Conservation (phyloP, 352 stramenopile genomes). For the Globisporangium middletonii region DNA sequence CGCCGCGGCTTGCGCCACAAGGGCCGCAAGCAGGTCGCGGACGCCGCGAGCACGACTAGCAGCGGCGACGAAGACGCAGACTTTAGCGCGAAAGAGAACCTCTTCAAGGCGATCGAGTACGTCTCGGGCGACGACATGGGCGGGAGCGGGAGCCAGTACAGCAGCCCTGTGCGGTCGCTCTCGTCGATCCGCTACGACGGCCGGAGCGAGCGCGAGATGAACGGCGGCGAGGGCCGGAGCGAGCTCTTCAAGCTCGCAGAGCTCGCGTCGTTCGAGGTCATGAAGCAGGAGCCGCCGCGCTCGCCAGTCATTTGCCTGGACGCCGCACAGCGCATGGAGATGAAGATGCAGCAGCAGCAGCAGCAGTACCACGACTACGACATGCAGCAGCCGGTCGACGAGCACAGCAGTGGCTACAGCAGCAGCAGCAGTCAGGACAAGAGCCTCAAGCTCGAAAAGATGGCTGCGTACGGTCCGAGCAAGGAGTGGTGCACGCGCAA, state of each 20-base stretch:
- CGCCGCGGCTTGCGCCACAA: conserved; percentile 74
- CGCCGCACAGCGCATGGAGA: conserved; percentile 1
- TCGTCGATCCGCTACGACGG: conserved; percentile 15
- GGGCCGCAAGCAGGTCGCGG: conserved; percentile 55
- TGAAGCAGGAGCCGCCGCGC: conserved; percentile 49
- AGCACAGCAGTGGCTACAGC: not conserved
- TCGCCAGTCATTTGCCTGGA: conserved; percentile 9
- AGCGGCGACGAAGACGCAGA: conserved; percentile 38
- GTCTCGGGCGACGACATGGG: conserved; percentile 48
- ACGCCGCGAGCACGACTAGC: conserved; percentile 21
- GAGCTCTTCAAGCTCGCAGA: conserved; percentile 74
- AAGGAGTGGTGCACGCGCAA: conserved; percentile 56
- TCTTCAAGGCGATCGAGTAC: conserved; percentile 62
- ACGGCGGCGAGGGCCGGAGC: conserved; percentile 21
- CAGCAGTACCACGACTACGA: conserved; percentile 7
- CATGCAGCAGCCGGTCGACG: conserved; percentile 10
- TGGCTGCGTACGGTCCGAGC: conserved; percentile 17
- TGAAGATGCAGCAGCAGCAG: conserved; percentile 6
- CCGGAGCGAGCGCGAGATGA: conserved; percentile 17
- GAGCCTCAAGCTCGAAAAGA: conserved; percentile 16
- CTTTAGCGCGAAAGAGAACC: conserved; percentile 46
- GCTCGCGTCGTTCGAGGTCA: conserved; percentile 68
- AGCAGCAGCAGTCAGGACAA: conserved; percentile 12
- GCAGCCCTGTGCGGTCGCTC: conserved; percentile 33
- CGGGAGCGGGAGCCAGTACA: conserved; percentile 9